These are phyloP conservation scores for Saitozyma sp. DNA, from an alignment of 768 basidiomycete species.

Conservation along the genomic window DNA sequence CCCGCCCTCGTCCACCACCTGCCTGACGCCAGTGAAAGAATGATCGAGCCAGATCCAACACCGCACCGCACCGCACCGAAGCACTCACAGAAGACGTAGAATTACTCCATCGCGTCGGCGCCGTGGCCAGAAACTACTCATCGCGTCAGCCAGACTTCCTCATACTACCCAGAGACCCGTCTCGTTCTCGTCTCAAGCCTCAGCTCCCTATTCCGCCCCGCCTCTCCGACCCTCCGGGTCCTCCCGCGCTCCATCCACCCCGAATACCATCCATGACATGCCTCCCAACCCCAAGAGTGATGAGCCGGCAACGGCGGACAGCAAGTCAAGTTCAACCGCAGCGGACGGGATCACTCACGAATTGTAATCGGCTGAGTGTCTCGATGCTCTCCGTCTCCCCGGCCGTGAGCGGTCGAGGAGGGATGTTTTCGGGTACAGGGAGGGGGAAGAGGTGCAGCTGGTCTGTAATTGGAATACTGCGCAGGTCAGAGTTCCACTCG, in stretches of 20 bases:
- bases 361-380: slow-evolving; percentile 38
- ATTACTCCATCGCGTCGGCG: slow-evolving; percentile 42
- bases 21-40: no score
- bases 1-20: no score
- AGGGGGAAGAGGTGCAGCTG: slow-evolving; percentile 20
- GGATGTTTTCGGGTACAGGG: slow-evolving; percentile 28
- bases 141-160: no score
- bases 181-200: no score
- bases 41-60: no score
- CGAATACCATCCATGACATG: not conserved
- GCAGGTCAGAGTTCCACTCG: not conserved
- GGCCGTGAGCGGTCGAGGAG: slow-evolving; percentile 32
- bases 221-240: not conserved
- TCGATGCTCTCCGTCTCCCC: slow-evolving; percentile 38
- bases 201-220: no score
- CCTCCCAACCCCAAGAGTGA: not conserved
- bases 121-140: slow-evolving; percentile 44
- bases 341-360: slow-evolving; percentile 30
- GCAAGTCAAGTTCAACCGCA: not conserved
- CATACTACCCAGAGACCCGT: no score
- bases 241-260: not conserved
- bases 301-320: not conserved
- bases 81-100: slow-evolving; percentile 5
- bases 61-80: not conserved
- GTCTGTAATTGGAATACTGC: slow-evolving; percentile 9